Conservation (phyloP, 208 protist genomes). For the Tetramitus jugosus region DNA sequence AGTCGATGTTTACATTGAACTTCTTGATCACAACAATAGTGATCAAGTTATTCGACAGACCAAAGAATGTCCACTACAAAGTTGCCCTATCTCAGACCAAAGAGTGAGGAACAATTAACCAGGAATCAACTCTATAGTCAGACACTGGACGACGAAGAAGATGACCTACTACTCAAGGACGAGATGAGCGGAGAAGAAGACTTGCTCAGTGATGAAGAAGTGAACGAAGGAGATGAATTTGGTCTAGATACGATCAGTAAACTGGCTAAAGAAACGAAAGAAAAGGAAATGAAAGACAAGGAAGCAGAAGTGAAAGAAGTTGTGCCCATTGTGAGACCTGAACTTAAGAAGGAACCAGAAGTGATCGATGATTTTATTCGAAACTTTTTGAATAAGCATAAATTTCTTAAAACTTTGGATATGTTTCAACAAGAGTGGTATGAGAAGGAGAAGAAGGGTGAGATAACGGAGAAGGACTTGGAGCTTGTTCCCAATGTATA, state of each 20-base stretch:
- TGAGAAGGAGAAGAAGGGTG: conserved; percentile 43
- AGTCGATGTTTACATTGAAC: too few relatives aligned
- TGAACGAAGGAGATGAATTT: background rate
- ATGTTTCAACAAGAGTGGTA: conserved; percentile 78
- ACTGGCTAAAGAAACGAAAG: background rate
- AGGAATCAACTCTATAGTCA: background rate
- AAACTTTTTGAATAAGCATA: conserved; percentile 72
- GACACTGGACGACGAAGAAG: background rate
- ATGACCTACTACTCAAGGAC: background rate
- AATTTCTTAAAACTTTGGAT: conserved; percentile 63
- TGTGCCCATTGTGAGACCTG: conserved; percentile 30
- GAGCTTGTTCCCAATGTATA: conserved; percentile 31
- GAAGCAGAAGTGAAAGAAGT: background rate
- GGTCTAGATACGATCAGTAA: background rate
- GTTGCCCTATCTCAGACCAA: too few relatives aligned
- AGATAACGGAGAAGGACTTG: background rate
- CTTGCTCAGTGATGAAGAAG: background rate
- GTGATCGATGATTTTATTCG: conserved; percentile 79
- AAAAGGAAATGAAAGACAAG: too few relatives aligned
- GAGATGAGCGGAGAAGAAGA: too few relatives aligned
- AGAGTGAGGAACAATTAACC: too few relatives aligned
- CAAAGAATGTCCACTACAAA: too few relatives aligned
- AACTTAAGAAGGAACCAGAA: conserved; percentile 70
- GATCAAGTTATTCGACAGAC: too few relatives aligned
- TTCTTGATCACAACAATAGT: too few relatives aligned